phyloP scores from a whole-genome alignment of 2,329 filamentous ascomycete species.

The Diaporthe sp. region DNA sequence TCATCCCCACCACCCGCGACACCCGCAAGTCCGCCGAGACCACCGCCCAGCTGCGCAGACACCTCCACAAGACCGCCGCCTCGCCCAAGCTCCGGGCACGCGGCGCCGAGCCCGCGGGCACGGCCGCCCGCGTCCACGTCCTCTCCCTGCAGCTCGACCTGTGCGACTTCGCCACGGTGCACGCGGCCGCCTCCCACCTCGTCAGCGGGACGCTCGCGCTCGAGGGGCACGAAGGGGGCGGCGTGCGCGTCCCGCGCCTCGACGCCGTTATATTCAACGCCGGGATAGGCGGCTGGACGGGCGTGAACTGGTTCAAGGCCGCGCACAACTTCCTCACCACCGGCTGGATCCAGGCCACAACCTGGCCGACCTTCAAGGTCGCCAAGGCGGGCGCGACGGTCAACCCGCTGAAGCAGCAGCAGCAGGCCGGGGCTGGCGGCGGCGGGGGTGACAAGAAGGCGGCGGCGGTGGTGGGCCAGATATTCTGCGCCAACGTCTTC shows the following conservation, averaged over 20 bases:
- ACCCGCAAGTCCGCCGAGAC: slow-evolving; percentile 80
- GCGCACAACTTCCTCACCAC: slow-evolving; percentile 65
- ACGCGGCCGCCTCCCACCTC: slow-evolving; percentile 61
- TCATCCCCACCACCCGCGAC: slow-evolving; percentile 88
- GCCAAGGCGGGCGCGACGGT: slow-evolving; percentile 62
- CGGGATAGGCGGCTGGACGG: slow-evolving; percentile 87
- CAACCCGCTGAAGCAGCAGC: slow-evolving; percentile 57
- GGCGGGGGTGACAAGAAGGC: slow-evolving; percentile 45
- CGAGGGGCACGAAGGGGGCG: slow-evolving; percentile 51
- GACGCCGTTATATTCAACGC: slow-evolving; percentile 89
- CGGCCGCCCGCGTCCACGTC: slow-evolving; percentile 67
- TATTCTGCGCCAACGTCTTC: slow-evolving; percentile 94
- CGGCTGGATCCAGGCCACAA: slow-evolving; percentile 75
- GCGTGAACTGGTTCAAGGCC: slow-evolving; percentile 77
- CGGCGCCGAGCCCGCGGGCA: slow-evolving; percentile 54
- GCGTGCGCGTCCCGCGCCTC: slow-evolving; percentile 74
- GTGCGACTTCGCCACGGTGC: slow-evolving; percentile 67
- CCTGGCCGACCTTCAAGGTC: slow-evolving; percentile 84
- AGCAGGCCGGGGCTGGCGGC: not conserved
- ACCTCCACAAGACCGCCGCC: slow-evolving; percentile 66
- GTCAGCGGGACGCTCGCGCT: slow-evolving; percentile 58
- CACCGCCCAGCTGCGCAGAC: slow-evolving; percentile 70
- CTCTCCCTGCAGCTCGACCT: slow-evolving; percentile 71
- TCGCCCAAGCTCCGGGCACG: slow-evolving; percentile 56
- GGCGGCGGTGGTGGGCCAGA: slow-evolving; percentile 74